These are phyloP conservation scores for Trichoderma breve DNA, from an alignment of 2,329 filamentous ascomycete species.

Conservation along the genomic window DNA sequence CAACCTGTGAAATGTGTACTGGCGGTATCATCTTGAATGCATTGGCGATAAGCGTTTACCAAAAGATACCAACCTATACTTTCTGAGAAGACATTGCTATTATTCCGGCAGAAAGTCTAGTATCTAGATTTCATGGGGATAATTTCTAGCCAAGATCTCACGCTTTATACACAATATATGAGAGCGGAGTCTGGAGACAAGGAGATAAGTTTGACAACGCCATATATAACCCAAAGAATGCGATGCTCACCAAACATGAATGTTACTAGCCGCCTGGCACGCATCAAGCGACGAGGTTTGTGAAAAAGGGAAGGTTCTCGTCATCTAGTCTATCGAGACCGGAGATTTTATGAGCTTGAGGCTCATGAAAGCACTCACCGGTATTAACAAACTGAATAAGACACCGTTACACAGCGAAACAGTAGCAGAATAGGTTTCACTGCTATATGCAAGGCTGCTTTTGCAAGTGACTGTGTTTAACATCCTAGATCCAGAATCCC, in stretches of 20 bases:
- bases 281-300: background rate
- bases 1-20: no score
- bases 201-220: background rate
- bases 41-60: no score
- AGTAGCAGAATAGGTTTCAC: background rate
- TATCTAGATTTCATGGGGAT: no score
- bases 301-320: background rate
- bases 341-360: background rate
- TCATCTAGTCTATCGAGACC: background rate
- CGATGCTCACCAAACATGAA: background rate
- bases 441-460: background rate
- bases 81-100: no score
- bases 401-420: background rate
- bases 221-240: background rate
- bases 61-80: no score
- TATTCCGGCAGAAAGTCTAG: no score
- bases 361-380: background rate
- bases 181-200: background rate
- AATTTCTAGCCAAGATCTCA: no score
- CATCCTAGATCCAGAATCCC: background rate
- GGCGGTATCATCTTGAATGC: no score
- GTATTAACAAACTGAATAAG: background rate
- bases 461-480: background rate
- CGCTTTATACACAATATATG: background rate
- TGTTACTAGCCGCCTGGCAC: background rate